Base-by-base conservation (phyloP, 2,329 filamentous ascomycete genomes). In the Cladophialophora yegresii region DNA sequence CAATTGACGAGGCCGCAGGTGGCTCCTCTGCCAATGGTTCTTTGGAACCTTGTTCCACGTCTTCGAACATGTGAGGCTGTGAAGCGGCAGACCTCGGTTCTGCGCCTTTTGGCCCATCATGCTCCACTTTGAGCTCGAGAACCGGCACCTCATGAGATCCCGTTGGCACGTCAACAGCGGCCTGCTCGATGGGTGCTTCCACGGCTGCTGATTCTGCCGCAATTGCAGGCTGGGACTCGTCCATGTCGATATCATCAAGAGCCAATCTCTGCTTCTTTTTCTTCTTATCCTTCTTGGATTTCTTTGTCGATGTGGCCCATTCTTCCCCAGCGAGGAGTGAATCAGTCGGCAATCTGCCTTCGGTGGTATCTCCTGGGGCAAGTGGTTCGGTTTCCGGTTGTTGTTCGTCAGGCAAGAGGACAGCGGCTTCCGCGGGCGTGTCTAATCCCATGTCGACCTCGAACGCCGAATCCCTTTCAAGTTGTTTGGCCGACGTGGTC, bases 211-310 rank as follows among this genome's bases (percentile, higher is more conserved):
- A 5, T 20, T 54, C 51, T 3, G 51, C 51, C 20, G 51, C 28
- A 20, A 16, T 20, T 20, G 51, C 51, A 30, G 51, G 2, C 28
- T 54, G 26, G 51, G 26, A 20, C 12, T 30, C 28, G 7, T 54
- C 51, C 26, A 33, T 20, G 4, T 54, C 28, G 26, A 32, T 10
- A 22, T 30, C 51, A 74, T 75, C 40, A 69, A 70, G 6, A 64
- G 62, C 30, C 64, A 40, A 16, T 26, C 36, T 53, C 40, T 40
- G 53, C 43, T 57, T 62, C 45, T 62, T 40, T 47, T 64, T 61
- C 8, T 65, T 54, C 68, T 75, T 77, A 50, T 78, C 72, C 61
- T 77, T 69, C 54, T 69, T 68, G 8, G 57, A 26, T 61, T 72
- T 73, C 65, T 61, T 63, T 7, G 58, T 12, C 1, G 74, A 77